phyloP scores from a whole-genome alignment of 225 moss, liverwort and hornwort genomes.

The Asterella californica region DNA sequence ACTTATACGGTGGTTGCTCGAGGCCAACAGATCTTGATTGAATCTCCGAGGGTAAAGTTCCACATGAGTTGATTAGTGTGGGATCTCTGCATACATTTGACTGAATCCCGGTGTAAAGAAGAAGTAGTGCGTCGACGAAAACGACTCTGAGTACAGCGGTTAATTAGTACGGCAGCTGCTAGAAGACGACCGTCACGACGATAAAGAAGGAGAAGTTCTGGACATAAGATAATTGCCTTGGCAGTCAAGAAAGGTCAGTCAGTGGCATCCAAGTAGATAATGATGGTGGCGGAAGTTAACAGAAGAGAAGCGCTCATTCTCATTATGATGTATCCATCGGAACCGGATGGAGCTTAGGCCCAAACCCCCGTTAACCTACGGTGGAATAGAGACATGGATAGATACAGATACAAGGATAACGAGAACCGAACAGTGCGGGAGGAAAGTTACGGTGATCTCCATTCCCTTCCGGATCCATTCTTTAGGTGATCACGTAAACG shows the following conservation, averaged over 20 bases:
- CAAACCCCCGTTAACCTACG: neutral
- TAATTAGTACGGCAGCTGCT: too few relatives aligned
- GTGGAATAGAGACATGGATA: neutral
- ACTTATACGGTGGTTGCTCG: too few relatives aligned
- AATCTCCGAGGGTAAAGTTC: too few relatives aligned
- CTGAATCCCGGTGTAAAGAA: neutral
- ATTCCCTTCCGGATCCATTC: too few relatives aligned
- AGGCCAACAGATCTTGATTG: too few relatives aligned
- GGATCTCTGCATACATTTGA: neutral
- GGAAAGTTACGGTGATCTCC: neutral
- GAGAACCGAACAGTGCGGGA: neutral
- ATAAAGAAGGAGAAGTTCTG: neutral
- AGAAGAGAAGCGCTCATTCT: neutral
- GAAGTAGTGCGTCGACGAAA: neutral
- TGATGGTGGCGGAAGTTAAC: neutral
- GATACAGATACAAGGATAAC: neutral
- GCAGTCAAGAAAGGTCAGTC: neutral
- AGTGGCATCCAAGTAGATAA: constrained; percentile 1
- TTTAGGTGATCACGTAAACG: neutral
- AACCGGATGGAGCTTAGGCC: neutral
- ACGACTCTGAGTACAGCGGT: too few relatives aligned
- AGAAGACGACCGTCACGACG: neutral
- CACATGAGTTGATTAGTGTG: neutral
- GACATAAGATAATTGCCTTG: neutral
- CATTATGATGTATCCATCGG: too few relatives aligned